phyloP scores from a whole-genome alignment of 768 basidiomycete genomes.

The Phanerodontia chrysosporium region DNA sequence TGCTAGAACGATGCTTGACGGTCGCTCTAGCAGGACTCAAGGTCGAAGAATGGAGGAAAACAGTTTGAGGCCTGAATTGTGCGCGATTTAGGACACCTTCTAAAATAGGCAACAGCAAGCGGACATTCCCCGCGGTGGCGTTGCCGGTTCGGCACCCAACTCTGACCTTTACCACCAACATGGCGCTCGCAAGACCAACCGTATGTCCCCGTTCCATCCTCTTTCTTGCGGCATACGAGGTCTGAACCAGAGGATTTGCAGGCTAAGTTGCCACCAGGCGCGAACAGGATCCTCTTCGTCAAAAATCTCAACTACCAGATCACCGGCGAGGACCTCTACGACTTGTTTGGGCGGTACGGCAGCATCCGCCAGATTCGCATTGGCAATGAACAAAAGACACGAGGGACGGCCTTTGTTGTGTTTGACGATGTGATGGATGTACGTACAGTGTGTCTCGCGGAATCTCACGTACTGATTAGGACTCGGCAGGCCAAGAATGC shows the following conservation, averaged over 20 bases:
- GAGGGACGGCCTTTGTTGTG: slow-evolving; percentile 95
- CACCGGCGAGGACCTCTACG: slow-evolving; percentile 91
- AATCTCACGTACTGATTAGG: background rate
- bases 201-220: slow-evolving; percentile 34
- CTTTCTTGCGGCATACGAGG: background rate
- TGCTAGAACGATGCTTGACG: too few relatives aligned
- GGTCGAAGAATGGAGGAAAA: too few relatives aligned
- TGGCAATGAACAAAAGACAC: slow-evolving; percentile 88
- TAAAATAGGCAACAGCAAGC: background rate
- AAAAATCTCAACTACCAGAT: slow-evolving; percentile 93
- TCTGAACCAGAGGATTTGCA: slow-evolving; percentile 21
- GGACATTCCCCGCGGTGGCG: slow-evolving; percentile 1
- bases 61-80: background rate
- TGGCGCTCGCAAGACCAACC: slow-evolving; percentile 70
- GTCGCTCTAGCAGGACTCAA: too few relatives aligned
- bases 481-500: slow-evolving; percentile 84
- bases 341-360: slow-evolving; percentile 96
- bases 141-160: background rate
- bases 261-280: slow-evolving; percentile 89
- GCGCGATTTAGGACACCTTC: background rate
- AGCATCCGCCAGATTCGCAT: slow-evolving; percentile 93
- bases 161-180: slow-evolving; percentile 26
- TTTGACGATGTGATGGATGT: slow-evolving; percentile 97
- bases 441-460: slow-evolving; percentile 21
- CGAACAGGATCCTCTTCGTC: slow-evolving; percentile 88